Evolutionary conservation across 257 asterid genomes (phyloP).

Genomic region (Gentiana straminea): DNA sequence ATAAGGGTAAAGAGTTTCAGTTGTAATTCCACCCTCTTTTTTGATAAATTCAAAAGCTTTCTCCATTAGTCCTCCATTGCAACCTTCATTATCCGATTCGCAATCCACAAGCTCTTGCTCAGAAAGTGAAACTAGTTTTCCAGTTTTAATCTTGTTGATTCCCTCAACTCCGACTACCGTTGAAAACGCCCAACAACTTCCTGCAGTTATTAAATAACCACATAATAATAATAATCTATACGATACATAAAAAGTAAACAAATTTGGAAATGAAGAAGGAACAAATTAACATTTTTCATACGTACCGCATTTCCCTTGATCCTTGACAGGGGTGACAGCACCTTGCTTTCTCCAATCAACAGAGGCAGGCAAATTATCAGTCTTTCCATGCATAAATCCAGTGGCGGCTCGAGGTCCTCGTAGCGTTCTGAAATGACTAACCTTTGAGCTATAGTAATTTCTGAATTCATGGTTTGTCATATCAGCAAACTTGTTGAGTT

Average conservation of each 20-base stretch:
- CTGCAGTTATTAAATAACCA: conserved; percentile 17
- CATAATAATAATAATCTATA: background rate
- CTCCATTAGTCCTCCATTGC: conserved; percentile 85
- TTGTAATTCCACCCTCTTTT: conserved; percentile 60
- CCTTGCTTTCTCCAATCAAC: conserved; percentile 85
- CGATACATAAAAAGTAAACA: background rate
- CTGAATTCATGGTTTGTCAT: conserved; percentile 72
- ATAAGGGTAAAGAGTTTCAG: conserved; percentile 63
- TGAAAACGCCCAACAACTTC: conserved; percentile 94
- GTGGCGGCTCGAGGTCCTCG: conserved; percentile 36
- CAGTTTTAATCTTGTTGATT: conserved; percentile 66
- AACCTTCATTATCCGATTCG: conserved; percentile 64
- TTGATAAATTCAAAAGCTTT: conserved; percentile 63
- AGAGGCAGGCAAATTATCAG: conserved; percentile 39
- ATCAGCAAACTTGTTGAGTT: conserved; percentile 66
- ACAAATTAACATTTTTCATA: no score
- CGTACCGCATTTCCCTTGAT: conserved; percentile 86
- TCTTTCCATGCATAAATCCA: conserved; percentile 41
- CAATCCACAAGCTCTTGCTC: conserved; percentile 91
- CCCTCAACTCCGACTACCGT: conserved; percentile 90
- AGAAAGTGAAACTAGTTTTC: conserved; percentile 53
- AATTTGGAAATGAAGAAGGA: background rate
- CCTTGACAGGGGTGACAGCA: conserved; percentile 62
- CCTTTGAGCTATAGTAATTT: conserved; percentile 47
- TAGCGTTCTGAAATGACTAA: conserved; percentile 51